These are phyloP conservation scores for Hyaloperonospora brassicae DNA, from an alignment of 352 stramenopile species.

Conservation along the genomic window DNA sequence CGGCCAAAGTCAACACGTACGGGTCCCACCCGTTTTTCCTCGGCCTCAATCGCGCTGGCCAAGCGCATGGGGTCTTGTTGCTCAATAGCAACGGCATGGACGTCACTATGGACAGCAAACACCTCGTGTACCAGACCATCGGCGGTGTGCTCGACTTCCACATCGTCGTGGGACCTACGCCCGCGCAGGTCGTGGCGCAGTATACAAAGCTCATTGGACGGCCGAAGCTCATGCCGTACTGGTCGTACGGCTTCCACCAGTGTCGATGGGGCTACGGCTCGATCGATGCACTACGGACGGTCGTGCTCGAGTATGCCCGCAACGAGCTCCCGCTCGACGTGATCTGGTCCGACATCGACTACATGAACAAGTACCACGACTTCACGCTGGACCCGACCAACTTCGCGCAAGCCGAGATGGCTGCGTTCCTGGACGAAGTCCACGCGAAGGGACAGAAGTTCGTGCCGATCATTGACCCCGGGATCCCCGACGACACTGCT, in stretches of 20 bases:
- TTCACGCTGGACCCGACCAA: conserved; percentile 48
- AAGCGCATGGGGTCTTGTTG: conserved; percentile 46
- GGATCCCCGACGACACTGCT: conserved; percentile 49
- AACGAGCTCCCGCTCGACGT: conserved; percentile 43
- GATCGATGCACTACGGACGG: not conserved
- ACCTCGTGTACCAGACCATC: conserved; percentile 46
- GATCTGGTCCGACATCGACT: conserved; percentile 61
- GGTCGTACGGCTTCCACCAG: conserved; percentile 64
- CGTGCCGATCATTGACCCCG: conserved; percentile 77
- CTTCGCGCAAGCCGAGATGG: too few relatives aligned
- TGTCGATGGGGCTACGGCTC: conserved; percentile 45
- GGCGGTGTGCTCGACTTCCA: conserved; percentile 60
- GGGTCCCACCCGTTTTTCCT: conserved; percentile 57
- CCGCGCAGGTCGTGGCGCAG: conserved; percentile 37
- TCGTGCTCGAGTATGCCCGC: conserved; percentile 36
- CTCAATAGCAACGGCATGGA: conserved; percentile 67
- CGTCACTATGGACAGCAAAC: conserved; percentile 31
- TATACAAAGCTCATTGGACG: conserved; percentile 51
- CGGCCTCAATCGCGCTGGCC: conserved; percentile 28
- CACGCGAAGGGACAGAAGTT: conserved; percentile 53
- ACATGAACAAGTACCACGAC: conserved; percentile 49
- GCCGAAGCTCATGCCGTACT: conserved; percentile 58
- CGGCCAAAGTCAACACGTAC: conserved; percentile 42
- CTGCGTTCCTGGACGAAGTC: conserved; percentile 29
- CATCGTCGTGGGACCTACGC: conserved; percentile 39